Evolutionary conservation across 2,329 filamentous ascomycete species (phyloP).

Genomic region (Pseudonectria buxi): DNA sequence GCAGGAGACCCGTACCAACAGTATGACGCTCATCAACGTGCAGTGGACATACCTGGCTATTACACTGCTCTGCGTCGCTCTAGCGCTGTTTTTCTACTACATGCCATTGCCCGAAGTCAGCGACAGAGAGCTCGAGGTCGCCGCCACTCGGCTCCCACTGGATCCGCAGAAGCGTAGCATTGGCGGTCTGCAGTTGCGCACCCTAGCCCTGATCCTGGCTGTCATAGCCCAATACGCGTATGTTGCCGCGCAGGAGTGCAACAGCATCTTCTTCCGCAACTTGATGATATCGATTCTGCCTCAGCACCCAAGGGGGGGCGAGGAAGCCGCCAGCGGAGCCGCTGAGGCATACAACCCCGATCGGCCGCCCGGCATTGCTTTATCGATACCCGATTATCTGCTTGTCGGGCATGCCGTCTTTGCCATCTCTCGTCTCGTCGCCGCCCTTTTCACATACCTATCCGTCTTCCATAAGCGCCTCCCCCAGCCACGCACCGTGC

Average conservation of each 20-base stretch:
- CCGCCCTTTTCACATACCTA: constrained; percentile 56
- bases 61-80: constrained; percentile 63
- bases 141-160: constrained; percentile 41
- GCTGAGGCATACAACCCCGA: constrained; percentile 26
- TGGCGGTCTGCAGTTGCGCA: constrained; percentile 47
- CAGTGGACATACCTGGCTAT: constrained; percentile 85
- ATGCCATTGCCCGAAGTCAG: constrained; percentile 58
- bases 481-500: constrained; percentile 62
- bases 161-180: constrained; percentile 42
- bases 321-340: constrained; percentile 15
- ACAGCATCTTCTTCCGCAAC: constrained; percentile 54
- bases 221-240: constrained; percentile 74
- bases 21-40: constrained; percentile 58
- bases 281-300: constrained; percentile 40
- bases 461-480: constrained; percentile 40
- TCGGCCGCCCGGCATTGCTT: constrained; percentile 37
- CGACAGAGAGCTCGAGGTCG: constrained; percentile 47
- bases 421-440: constrained; percentile 64
- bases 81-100: constrained; percentile 64
- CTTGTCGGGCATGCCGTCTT: constrained; percentile 68
- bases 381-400: constrained; percentile 58
- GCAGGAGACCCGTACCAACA: constrained; percentile 18
- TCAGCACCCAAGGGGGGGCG: constrained; percentile 11
- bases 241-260: constrained; percentile 64
- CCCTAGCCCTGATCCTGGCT: constrained; percentile 58